Percentiles rank a stretch among this genome's conserved stretches.
Conservation (phyloP, 2,329 filamentous ascomycete species). For the Colletotrichum sp. region DNA sequence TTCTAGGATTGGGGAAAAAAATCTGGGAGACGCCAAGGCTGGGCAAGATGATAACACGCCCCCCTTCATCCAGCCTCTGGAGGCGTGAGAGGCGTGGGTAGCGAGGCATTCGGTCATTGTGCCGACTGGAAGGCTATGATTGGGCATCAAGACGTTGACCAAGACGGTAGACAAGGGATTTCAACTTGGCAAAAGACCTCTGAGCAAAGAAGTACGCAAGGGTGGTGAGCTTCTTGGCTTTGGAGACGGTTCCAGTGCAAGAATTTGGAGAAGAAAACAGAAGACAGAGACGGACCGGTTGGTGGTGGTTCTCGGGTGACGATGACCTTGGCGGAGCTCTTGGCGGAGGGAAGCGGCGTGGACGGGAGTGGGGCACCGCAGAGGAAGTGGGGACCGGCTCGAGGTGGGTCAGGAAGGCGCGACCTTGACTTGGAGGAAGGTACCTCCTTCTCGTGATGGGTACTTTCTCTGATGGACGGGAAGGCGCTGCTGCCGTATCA, state of each 20-base stretch:
- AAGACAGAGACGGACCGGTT: conserved; percentile 3
- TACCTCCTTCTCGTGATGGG: background rate
- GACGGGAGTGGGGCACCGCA: conserved; percentile 10
- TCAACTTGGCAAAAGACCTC: conserved; percentile 9
- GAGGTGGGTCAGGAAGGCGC: background rate
- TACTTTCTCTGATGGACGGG: background rate
- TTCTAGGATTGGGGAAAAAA: background rate
- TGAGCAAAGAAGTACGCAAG: conserved; percentile 15
- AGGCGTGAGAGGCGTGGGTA: background rate
- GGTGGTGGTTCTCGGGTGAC: conserved; percentile 19
- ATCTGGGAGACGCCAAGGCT: conserved; percentile 10
- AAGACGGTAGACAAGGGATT: conserved; percentile 17
- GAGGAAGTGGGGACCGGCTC: conserved; percentile 5
- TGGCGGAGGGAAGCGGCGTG: conserved; percentile 18
- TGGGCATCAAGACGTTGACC: background rate
- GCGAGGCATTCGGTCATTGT: conserved; percentile 18
- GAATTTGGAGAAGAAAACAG: background rate
- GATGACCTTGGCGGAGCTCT: conserved; percentile 21
- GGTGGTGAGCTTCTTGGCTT: conserved; percentile 17
- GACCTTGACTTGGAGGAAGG: background rate
- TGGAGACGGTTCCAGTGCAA: background rate
- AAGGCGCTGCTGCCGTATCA: background rate
- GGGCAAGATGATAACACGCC: conserved; percentile 19
- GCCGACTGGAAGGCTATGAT: conserved; percentile 6
- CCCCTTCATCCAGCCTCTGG: background rate